These are phyloP conservation scores for Vigna unguiculata DNA, from an alignment of 306 rosid genomes.

Conservation along the genomic window DNA sequence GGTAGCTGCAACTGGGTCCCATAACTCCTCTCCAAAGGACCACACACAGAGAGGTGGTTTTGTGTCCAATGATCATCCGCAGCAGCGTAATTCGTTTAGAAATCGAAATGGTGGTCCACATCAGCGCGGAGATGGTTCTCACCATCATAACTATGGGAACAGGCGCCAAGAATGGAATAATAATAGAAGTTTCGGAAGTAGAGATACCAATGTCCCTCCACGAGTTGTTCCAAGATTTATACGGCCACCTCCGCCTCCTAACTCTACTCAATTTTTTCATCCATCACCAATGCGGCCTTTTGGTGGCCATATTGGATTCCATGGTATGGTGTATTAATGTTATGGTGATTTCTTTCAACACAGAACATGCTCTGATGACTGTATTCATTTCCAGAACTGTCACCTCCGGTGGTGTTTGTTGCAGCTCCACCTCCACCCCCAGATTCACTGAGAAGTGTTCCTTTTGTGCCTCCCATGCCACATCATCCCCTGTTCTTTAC, in stretches of 20 bases:
- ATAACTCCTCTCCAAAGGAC: conserved; percentile 59
- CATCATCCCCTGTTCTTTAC: conserved; percentile 52
- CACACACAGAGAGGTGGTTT: conserved; percentile 63
- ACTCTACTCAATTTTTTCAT: conserved; percentile 58
- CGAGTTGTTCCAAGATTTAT: conserved; percentile 60
- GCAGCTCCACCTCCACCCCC: conserved; percentile 56
- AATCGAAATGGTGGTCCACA: conserved; percentile 66
- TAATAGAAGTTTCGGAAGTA: conserved; percentile 59
- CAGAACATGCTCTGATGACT: conserved; percentile 39
- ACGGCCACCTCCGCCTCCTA: conserved; percentile 68
- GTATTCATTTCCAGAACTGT: conserved; percentile 57
- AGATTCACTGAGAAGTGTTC: conserved; percentile 60
- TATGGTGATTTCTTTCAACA: neutral
- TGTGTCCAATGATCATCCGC: conserved; percentile 66
- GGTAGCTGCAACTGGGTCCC: conserved; percentile 50
- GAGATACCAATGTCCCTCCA: conserved; percentile 62
- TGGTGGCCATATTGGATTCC: conserved; percentile 62
- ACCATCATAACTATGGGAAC: conserved; percentile 62
- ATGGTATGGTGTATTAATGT: conserved; percentile 60
- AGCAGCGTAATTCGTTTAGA: conserved; percentile 63
- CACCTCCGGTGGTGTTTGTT: conserved; percentile 57
- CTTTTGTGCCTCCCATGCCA: conserved; percentile 60
- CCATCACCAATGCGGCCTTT: conserved; percentile 58
- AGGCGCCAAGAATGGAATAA: conserved; percentile 86
- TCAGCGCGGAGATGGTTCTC: conserved; percentile 76